Evolutionary conservation across 2,329 filamentous ascomycete genomes (phyloP).

Genomic region (Ceratocystis diversiconidia): DNA sequence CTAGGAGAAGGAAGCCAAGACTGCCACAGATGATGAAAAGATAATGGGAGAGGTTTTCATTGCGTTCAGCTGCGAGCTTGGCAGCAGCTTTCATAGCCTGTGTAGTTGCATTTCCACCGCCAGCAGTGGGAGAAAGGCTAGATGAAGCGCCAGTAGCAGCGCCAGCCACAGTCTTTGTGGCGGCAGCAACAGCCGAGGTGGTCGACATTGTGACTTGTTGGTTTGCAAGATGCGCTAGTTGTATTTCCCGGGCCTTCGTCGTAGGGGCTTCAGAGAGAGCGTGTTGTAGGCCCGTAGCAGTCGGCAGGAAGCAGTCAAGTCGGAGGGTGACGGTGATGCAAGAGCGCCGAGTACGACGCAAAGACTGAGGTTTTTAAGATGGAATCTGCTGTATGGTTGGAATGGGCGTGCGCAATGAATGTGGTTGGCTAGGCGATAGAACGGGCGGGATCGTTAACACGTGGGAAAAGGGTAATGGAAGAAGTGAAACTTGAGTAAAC

Average conservation of each 20-base stretch:
- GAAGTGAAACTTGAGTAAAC: neutral
- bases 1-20: constrained; percentile 46
- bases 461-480: neutral
- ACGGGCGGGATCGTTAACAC: neutral
- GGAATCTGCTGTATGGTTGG: neutral
- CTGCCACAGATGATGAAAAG: constrained; percentile 49
- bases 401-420: neutral
- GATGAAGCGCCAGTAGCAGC: constrained; percentile 7
- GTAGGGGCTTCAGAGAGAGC: neutral
- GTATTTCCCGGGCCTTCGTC: neutral
- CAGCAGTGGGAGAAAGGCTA: constrained; percentile 12
- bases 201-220: constrained; percentile 11
- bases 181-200: neutral
- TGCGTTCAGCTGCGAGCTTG: constrained; percentile 29
- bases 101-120: constrained; percentile 16
- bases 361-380: neutral
- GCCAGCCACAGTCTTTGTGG: constrained; percentile 4
- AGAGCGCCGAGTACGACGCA: neutral
- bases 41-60: constrained; percentile 45
- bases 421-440: neutral
- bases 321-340: too few species aligned
- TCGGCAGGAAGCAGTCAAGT: neutral
- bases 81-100: constrained; percentile 17
- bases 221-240: neutral
- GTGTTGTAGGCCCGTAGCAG: neutral